Percentiles rank a stretch among this genome's conserved stretches.
Evolutionary conservation across 2,329 filamentous ascomycete species (phyloP).

Genomic region (Ramularia collo-cygni): DNA sequence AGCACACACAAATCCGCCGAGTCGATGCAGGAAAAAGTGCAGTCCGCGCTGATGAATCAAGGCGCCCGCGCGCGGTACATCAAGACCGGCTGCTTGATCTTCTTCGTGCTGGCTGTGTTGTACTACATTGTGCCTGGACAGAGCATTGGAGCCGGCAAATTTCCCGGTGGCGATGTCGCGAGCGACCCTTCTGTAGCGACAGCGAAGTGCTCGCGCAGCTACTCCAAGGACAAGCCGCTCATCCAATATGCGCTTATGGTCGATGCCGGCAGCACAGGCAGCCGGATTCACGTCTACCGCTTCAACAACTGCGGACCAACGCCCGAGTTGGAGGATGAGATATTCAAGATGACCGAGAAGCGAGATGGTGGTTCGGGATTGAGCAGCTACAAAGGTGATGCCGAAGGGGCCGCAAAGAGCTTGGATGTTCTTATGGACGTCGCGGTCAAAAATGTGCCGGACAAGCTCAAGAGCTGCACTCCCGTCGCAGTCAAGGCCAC

Average conservation of each 20-base stretch:
- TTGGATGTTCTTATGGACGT: conserved; percentile 82
- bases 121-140: conserved; percentile 47
- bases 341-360: conserved; percentile 91
- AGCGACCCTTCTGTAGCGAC: conserved; percentile 57
- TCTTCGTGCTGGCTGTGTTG: conserved; percentile 51
- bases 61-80: conserved; percentile 54
- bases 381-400: conserved; percentile 80
- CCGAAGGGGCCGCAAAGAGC: conserved; percentile 80
- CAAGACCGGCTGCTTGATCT: conserved; percentile 55
- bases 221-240: conserved; percentile 81
- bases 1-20: conserved; percentile 23
- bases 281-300: conserved; percentile 95
- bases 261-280: conserved; percentile 94
- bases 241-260: conserved; percentile 99
- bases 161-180: conserved; percentile 36
- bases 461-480: conserved; percentile 83
- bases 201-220: conserved; percentile 72
- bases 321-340: conserved; percentile 88
- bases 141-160: conserved; percentile 18
- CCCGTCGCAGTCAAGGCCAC: conserved; percentile 98
- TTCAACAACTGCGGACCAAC: conserved; percentile 98
- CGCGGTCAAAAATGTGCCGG: conserved; percentile 76
- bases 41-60: conserved; percentile 53
- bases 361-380: conserved; percentile 69
- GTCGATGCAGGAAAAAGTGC: conserved; percentile 31